A percentile compares a stretch with the other conserved stretches of the same genome.
Conservation (phyloP, 1,139 yeast species). For the Cylindricascospora bacillispora region DNA sequence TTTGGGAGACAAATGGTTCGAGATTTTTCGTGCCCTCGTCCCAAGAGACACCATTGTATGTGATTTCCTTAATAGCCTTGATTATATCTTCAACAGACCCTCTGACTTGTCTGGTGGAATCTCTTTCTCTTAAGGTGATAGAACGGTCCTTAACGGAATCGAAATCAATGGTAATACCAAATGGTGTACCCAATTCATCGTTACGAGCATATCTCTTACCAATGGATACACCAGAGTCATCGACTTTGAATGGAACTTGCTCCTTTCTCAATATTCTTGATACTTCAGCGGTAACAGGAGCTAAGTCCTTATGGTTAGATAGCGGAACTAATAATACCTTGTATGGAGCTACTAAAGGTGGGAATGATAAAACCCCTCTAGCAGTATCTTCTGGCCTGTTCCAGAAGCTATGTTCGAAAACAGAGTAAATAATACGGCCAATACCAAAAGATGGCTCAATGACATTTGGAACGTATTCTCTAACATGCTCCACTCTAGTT, state of each 20-base stretch:
- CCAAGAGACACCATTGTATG: conserved; percentile 71
- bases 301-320: conserved; percentile 70
- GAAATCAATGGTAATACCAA: conserved; percentile 95
- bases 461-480: conserved; percentile 94
- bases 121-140: conserved; percentile 96
- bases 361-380: conserved; percentile 85
- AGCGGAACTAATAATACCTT: conserved; percentile 93
- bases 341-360: conserved; percentile 95
- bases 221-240: conserved; percentile 94
- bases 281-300: conserved; percentile 60
- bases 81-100: conserved; percentile 73
- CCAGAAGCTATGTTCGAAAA: conserved; percentile 95
- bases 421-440: conserved; percentile 88
- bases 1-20: conserved; percentile 48
- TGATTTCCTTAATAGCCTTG: conserved; percentile 63
- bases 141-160: conserved; percentile 84
- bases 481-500: conserved; percentile 74
- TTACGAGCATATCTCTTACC: conserved; percentile 99
- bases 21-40: conserved; percentile 65
- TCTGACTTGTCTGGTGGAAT: conserved; percentile 92
- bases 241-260: conserved; percentile 90
- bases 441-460: conserved; percentile 99
- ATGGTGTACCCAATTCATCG: conserved; percentile 98
- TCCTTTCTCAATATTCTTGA: conserved; percentile 60
- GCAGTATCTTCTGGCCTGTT: conserved; percentile 83